Base-by-base conservation (phyloP, 1,139 yeast genomes). In the Blastobotrys malaysiensis region DNA sequence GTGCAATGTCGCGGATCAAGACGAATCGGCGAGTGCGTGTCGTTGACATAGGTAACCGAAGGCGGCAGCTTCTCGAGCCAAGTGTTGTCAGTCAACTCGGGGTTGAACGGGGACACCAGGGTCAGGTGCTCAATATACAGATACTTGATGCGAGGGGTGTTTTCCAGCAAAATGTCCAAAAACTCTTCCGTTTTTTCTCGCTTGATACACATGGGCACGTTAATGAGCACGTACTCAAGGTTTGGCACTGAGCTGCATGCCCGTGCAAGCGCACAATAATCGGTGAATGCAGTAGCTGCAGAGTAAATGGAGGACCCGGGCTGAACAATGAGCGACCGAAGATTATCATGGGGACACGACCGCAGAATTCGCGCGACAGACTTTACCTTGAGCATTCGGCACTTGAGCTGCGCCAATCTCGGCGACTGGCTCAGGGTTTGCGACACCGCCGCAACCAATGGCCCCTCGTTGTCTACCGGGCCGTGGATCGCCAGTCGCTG, bases 401-500 rank as follows among this genome's bases (percentile, higher is more conserved):
- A 53, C 27, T 55, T 52, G 44, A 55, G 52, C 48, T 55, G 58
- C n/a, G 27, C 16, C 24, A 55, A 43, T 13, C 21, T n/a, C 20
- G 54, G 52, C 7, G 56, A 53, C 9, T 51, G 43, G 16, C 24
- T 26, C 39, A 49, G 49, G 6, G 58, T 50, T 20, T 46, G 36
- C 14, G 54, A 27, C 4, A 55, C 56, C 5, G 56, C 45, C 9
- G 26, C 36, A 1, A 51, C 52, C 24, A 55, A 36, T 9, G 54
- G 55, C n/a, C 36, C 26, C 36, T 52, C 56, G 47, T 52, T 45
- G 24, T 55, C 55, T 2, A 55, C 58, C 3, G 58, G 58, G 5
- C 58, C 58, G 26, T 55, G 56, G 3, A 55, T 52, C 6, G 54
- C 46, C 13, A 55, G 49, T 16, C 56, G 52, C 39, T 55, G 56